These are phyloP conservation scores for Vitis hybrid DNA, from an alignment of 177 flowering plant species.

Conservation along the genomic window DNA sequence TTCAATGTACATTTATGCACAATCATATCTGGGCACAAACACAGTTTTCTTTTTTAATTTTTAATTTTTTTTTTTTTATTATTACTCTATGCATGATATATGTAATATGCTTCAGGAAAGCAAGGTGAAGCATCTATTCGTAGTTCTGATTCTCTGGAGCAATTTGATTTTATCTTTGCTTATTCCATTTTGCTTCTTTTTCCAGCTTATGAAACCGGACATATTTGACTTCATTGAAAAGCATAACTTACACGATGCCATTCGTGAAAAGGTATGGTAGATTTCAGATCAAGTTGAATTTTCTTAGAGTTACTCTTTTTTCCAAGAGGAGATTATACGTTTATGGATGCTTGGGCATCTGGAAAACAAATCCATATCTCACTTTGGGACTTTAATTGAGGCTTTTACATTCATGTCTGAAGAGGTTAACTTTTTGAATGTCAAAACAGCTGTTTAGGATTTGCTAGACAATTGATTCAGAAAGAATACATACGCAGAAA, in stretches of 20 bases:
- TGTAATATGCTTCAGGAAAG: neutral
- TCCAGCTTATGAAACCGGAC: conserved; percentile 90
- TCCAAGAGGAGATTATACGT: neutral
- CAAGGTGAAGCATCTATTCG: neutral
- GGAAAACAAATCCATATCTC: neutral
- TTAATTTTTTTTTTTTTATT: neutral
- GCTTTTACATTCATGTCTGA: neutral
- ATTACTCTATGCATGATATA: neutral
- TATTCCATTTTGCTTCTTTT: conserved; percentile 11
- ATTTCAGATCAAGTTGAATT: neutral
- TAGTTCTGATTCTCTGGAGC: too few species aligned
- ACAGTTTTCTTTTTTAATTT: neutral
- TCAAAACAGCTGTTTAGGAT: too few species aligned
- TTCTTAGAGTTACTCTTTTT: neutral
- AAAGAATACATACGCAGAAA: neutral
- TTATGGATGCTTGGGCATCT: neutral
- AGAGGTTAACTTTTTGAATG: too few species aligned
- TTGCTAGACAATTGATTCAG: neutral
- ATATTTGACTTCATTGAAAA: conserved; percentile 86
- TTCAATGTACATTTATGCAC: neutral
- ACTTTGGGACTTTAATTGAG: neutral
- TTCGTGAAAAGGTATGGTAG: conserved; percentile 82
- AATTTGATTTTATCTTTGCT: conserved; percentile 1
- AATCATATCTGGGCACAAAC: neutral
- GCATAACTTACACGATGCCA: conserved; percentile 73